Base-by-base conservation (phyloP, 2,329 filamentous ascomycete species). In the Gnomoniopsis smithogilvyi region DNA sequence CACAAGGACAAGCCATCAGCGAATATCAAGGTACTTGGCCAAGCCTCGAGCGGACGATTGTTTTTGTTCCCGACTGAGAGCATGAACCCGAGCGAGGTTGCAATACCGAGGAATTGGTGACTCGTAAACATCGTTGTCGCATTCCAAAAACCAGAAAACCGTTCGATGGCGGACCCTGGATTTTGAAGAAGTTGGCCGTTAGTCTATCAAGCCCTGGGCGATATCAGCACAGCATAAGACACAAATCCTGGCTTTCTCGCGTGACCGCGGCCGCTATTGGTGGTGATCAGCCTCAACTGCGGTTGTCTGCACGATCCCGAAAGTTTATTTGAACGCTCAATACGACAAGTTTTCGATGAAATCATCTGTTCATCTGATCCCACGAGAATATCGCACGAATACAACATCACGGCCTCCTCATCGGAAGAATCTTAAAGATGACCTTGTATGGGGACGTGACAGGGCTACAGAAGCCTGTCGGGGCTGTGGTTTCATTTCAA, bases 101-200 rank as follows among this genome's bases (percentile, higher is more conserved):
- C 36, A 52, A 14, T 52, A 34, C 36, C 22, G 50, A 30, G 36
- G 17, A 17, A 19, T 52, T 24, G 21, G 11, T 6, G 24, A 12
- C 14, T 52, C 34, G 50, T 52, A 14, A 41, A 43, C 6, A 22
- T 52, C 7, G 50, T 33, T 41, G 36, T 8, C 22, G 50, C 19
- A 22, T 34, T 41, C 21, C 10, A 26, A n/a, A 51, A 14, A 19
- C 21, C 34, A 24, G 50, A 34, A 22, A 26, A 36, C 22, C 15
- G 22, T 12, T 52, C n/a, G 49, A 36, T 21, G n/a, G 38, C 8
- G 43, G 43, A 19, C 43, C 43, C 34, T 26, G 34, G 45, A 51
- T 51, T 51, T 51, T 55, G 57, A 26, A 59, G 47, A 59, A 59
- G 36, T 59, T 59, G 57, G 57, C 55, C 47, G 38, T 46, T 38